Conservation (phyloP, 768 basidiomycete species). For the Leccinellum luteum region DNA sequence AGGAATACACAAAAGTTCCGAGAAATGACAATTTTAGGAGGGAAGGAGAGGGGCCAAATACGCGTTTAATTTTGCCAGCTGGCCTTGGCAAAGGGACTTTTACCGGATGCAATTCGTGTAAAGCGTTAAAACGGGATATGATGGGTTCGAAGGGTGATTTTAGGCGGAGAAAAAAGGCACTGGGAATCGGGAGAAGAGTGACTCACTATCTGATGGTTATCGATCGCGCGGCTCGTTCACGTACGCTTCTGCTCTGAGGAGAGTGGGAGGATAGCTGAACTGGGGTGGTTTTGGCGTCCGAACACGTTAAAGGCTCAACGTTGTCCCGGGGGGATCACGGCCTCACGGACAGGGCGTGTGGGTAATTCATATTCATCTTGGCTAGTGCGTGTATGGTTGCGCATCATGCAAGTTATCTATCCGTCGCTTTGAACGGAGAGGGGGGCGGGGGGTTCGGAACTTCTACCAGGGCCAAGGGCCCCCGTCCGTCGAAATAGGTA, state of each 20-base stretch:
- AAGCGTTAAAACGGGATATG: too few relatives aligned
- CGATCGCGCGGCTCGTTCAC: neutral
- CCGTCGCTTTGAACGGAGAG: neutral
- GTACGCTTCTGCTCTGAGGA: neutral
- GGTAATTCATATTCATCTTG: neutral
- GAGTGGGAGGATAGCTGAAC: neutral
- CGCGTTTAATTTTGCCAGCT: neutral
- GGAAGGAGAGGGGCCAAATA: neutral
- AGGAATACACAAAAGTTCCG: neutral
- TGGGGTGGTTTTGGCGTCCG: neutral
- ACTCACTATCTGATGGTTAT: neutral
- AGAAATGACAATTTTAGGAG: neutral
- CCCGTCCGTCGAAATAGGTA: constrained; percentile 3
- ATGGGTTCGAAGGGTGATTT: neutral
- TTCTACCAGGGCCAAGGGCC: constrained; percentile 10
- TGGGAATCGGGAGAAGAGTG: neutral
- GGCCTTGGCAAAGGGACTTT: neutral
- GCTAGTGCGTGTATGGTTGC: neutral
- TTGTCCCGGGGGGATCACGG: constrained; percentile 1
- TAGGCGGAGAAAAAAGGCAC: neutral
- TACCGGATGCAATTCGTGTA: neutral
- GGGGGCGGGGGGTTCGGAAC: constrained; percentile 1
- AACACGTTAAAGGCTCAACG: constrained; percentile 2
- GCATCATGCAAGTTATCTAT: constrained; percentile 3
- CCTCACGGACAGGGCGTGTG: neutral